These are phyloP conservation scores for Vaccinium darrowii DNA, from an alignment of 148 eudicot genomes.

Conservation along the genomic window DNA sequence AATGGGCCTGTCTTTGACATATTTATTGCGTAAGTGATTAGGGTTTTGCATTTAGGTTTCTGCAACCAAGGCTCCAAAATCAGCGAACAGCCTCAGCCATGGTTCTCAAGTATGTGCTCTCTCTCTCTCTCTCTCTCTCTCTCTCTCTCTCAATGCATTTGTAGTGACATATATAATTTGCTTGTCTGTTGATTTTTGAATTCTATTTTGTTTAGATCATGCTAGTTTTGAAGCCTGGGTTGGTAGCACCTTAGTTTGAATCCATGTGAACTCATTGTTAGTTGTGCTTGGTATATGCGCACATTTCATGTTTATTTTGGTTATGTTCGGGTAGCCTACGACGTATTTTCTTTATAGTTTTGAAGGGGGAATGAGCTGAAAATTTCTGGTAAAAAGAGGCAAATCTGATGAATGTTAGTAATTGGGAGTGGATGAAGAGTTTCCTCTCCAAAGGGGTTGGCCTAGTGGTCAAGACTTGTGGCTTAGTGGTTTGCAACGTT, in stretches of 20 bases:
- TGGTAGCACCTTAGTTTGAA: neutral
- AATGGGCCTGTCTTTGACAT: neutral
- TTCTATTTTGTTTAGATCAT: neutral
- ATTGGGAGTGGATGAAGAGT: too few relatives aligned
- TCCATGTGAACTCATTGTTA: neutral
- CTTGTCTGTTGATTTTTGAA: neutral
- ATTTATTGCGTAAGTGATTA: neutral
- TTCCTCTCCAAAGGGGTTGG: too few relatives aligned
- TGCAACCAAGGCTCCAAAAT: neutral
- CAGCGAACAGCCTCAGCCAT: conserved; percentile 3
- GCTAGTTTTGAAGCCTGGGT: neutral
- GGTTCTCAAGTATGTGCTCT: conserved; percentile 3
- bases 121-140: neutral
- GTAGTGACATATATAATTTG: neutral
- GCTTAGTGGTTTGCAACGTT: too few relatives aligned
- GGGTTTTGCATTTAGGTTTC: neutral
- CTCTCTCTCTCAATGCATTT: neutral
- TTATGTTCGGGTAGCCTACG: neutral
- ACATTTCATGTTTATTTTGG: neutral
- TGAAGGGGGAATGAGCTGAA: neutral
- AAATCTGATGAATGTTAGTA: neutral
- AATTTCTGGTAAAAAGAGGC: neutral
- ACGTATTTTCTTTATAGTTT: neutral
- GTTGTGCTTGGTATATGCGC: neutral
- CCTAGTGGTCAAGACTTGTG: too few relatives aligned